A percentile compares a stretch with the other conserved stretches of the same genome.
phyloP scores from a whole-genome alignment of 2,329 filamentous ascomycete genomes.

The Epichloe aotearoae region DNA sequence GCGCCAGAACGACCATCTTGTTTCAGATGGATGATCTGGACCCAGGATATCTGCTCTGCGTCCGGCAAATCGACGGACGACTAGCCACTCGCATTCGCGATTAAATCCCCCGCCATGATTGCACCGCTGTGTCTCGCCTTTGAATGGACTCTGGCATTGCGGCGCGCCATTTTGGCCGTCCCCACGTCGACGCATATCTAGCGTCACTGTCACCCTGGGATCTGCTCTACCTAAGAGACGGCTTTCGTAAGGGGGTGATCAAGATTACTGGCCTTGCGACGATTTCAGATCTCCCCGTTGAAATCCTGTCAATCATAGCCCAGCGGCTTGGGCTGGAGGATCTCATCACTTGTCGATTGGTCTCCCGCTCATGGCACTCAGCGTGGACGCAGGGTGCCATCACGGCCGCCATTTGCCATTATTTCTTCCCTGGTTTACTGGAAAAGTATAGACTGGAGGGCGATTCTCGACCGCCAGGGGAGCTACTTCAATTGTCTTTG shows the following conservation, averaged over 20 bases:
- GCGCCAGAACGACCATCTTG: no score
- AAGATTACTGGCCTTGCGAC: conserved; percentile 12
- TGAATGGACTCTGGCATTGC: neutral
- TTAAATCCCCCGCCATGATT: no score
- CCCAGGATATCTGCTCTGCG: no score
- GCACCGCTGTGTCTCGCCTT: no score
- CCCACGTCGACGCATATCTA: conserved; percentile 13
- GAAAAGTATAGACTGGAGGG: conserved; percentile 6
- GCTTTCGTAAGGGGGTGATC: conserved; percentile 8
- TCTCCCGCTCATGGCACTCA: conserved; percentile 14
- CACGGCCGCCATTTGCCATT: conserved; percentile 9
- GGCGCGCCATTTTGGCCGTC: neutral
- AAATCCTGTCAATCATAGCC: conserved; percentile 14
- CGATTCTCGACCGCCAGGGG: neutral
- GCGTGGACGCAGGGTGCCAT: conserved; percentile 14
- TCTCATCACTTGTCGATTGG: conserved; percentile 12
- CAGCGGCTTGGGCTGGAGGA: conserved; percentile 13
- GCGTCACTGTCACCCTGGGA: conserved; percentile 15
- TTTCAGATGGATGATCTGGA: no score
- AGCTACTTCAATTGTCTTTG: neutral
- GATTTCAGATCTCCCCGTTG: conserved; percentile 15
- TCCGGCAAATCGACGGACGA: no score
- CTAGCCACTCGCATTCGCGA: no score
- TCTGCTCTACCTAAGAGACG: conserved; percentile 13
- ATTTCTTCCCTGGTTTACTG: conserved; percentile 16